Conservation (phyloP, 2,329 filamentous ascomycete species). For the Westerdykella sp. region DNA sequence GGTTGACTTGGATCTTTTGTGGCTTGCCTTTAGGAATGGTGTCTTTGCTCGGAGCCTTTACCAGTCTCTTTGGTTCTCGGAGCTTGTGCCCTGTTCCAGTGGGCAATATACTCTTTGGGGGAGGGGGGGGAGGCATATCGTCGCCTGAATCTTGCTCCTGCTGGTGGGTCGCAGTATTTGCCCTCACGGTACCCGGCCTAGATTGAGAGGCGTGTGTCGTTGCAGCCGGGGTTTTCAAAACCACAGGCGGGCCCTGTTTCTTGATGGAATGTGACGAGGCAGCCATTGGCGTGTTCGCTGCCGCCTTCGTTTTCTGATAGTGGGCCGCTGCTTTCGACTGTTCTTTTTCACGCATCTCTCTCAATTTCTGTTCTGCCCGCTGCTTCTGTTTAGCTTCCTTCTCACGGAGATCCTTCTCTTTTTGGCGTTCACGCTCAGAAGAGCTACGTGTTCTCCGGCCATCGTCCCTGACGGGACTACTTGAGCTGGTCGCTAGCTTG, state of each 20-base stretch:
- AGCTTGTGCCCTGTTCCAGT: slow-evolving; percentile 48
- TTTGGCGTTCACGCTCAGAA: slow-evolving; percentile 53
- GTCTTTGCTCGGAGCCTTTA: slow-evolving; percentile 57
- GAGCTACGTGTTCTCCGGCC: slow-evolving; percentile 52
- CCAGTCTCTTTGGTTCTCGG: slow-evolving; percentile 44
- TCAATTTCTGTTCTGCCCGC: slow-evolving; percentile 56
- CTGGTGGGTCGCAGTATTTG: slow-evolving; percentile 29
- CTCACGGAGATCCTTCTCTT: slow-evolving; percentile 55
- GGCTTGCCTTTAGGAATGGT: slow-evolving; percentile 54
- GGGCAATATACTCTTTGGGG: slow-evolving; percentile 46
- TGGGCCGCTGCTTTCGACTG: slow-evolving; percentile 56
- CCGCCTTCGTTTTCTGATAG: slow-evolving; percentile 36
- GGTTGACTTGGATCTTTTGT: slow-evolving; percentile 58
- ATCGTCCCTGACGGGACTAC: slow-evolving; percentile 32
- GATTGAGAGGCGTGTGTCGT: slow-evolving; percentile 27
- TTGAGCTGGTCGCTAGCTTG: slow-evolving; percentile 16
- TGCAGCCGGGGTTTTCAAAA: slow-evolving; percentile 47
- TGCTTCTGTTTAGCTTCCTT: slow-evolving; percentile 56
- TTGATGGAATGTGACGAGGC: slow-evolving; percentile 32
- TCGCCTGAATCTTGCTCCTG: slow-evolving; percentile 42
- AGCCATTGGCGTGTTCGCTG: slow-evolving; percentile 47
- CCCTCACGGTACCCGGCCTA: slow-evolving; percentile 19
- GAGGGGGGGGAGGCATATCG: slow-evolving; percentile 56
- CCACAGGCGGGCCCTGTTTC: slow-evolving; percentile 12
- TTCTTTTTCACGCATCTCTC: slow-evolving; percentile 64